Percentiles rank a stretch among this genome's conserved stretches.
Evolutionary conservation across 2,329 filamentous ascomycete genomes (phyloP).

Genomic region (Fusarium citri): DNA sequence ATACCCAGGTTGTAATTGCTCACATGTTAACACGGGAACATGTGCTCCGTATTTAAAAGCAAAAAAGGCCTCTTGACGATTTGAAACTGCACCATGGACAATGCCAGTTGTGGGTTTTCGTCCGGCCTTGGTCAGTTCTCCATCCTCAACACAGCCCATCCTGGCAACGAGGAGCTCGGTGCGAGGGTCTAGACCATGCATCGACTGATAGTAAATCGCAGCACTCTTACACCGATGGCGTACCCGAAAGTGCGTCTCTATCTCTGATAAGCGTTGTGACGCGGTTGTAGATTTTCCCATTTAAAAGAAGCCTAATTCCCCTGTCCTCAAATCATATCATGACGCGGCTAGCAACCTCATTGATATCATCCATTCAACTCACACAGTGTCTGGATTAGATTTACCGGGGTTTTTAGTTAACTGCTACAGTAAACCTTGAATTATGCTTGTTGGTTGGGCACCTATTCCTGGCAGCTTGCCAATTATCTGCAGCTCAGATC

Average conservation of each 20-base stretch:
- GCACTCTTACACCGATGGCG: slow-evolving; percentile 13
- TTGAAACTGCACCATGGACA: slow-evolving; percentile 3
- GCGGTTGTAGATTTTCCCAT: background rate
- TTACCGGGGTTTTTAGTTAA: slow-evolving; percentile 11
- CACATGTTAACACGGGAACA: slow-evolving; percentile 16
- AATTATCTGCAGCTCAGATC: slow-evolving; percentile 19
- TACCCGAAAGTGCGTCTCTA: background rate
- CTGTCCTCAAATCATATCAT: slow-evolving; percentile 17
- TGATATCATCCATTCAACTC: slow-evolving; percentile 11
- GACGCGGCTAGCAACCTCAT: slow-evolving; percentile 19
- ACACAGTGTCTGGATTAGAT: slow-evolving; percentile 14
- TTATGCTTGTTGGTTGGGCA: slow-evolving; percentile 8
- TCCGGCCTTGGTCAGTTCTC: slow-evolving; percentile 20
- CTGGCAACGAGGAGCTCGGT: slow-evolving; percentile 10
- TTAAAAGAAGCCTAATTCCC: background rate
- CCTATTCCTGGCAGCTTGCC: slow-evolving; percentile 14
- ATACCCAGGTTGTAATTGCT: slow-evolving; percentile 1
- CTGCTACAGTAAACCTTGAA: slow-evolving; percentile 19
- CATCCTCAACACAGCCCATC: slow-evolving; percentile 19
- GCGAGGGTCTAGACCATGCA: slow-evolving; percentile 30
- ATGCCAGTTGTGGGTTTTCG: slow-evolving; percentile 4
- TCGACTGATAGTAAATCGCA: slow-evolving; percentile 2
- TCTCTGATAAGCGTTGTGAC: slow-evolving; percentile 21
- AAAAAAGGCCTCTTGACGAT: slow-evolving; percentile 6
- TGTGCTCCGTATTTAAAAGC: slow-evolving; percentile 21